phyloP scores from a whole-genome alignment of 495 filamentous ascomycete genomes.

The Aspergillus ellipticus region DNA sequence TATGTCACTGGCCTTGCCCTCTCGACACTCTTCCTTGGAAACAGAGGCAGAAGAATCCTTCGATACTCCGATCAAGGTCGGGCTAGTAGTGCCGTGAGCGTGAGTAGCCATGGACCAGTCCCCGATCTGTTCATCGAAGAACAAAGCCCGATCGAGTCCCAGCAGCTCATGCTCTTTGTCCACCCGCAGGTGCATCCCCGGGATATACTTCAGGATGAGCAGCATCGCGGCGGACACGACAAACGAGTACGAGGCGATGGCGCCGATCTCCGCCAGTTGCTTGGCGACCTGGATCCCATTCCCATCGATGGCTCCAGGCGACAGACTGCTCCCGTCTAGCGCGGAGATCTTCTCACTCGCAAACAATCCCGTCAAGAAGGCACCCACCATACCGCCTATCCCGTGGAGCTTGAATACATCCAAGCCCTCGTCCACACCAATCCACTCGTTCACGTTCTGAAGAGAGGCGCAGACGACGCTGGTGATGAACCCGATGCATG shows the following conservation, averaged over 20 bases:
- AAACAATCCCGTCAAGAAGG: constrained; percentile 61
- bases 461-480: constrained; percentile 46
- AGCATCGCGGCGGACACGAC: constrained; percentile 50
- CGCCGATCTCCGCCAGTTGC: constrained; percentile 57
- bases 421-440: constrained; percentile 58
- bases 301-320: constrained; percentile 53
- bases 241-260: constrained; percentile 56
- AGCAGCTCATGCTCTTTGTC: constrained; percentile 53
- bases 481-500: constrained; percentile 57
- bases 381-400: constrained; percentile 57
- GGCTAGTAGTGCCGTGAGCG: constrained; percentile 17
- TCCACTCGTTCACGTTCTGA: constrained; percentile 54
- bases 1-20: constrained; percentile 5
- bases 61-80: constrained; percentile 21
- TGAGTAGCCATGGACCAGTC: constrained; percentile 30
- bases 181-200: constrained; percentile 54
- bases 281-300: constrained; percentile 56
- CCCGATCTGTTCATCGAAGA: constrained; percentile 59
- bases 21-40: constrained; percentile 2
- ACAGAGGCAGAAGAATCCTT: constrained; percentile 15
- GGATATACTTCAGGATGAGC: constrained; percentile 54
- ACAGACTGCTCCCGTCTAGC: constrained; percentile 46
- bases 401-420: constrained; percentile 64
- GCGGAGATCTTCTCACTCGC: constrained; percentile 42
- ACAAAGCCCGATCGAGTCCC: constrained; percentile 55